Evolutionary conservation across 768 basidiomycete species (phyloP).

Genomic region (Pulveroboletus sp.): DNA sequence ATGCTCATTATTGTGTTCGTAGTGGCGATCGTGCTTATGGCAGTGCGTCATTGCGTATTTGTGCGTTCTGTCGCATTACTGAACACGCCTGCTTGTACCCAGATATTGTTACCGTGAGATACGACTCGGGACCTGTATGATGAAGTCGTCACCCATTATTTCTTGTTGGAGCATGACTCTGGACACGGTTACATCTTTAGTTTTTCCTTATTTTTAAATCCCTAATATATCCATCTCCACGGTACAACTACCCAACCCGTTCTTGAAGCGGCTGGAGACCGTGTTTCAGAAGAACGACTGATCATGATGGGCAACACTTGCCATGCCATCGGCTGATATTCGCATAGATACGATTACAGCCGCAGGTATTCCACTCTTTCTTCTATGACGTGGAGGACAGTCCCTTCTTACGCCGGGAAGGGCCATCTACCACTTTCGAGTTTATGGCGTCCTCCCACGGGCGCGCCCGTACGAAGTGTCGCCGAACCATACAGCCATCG

Average conservation of each 20-base stretch:
- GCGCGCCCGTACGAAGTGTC: too few relatives aligned
- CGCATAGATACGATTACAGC: too few relatives aligned
- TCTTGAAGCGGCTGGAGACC: not conserved
- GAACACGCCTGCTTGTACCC: not conserved
- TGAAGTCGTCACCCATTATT: slow-evolving; percentile 2
- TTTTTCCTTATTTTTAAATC: too few relatives aligned
- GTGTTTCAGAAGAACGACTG: not conserved
- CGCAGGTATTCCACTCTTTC: too few relatives aligned
- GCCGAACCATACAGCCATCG: too few relatives aligned
- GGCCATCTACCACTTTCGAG: too few relatives aligned
- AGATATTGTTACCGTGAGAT: slow-evolving; percentile 23
- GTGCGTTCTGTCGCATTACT: not conserved
- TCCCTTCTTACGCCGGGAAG: too few relatives aligned
- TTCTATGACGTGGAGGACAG: too few relatives aligned
- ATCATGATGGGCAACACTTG: too few relatives aligned
- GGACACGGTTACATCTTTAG: too few relatives aligned
- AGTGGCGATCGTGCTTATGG: slow-evolving; percentile 81
- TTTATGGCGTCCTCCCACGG: too few relatives aligned
- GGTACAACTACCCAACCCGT: not conserved
- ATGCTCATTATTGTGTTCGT: slow-evolving; percentile 86
- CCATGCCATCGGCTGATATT: too few relatives aligned
- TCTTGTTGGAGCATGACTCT: not conserved
- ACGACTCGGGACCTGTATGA: slow-evolving; percentile 2
- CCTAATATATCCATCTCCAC: not conserved
- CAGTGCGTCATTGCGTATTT: slow-evolving; percentile 54